phyloP scores from a whole-genome alignment of 1,284 basidiomycete species.

The Ustilago crameri region DNA sequence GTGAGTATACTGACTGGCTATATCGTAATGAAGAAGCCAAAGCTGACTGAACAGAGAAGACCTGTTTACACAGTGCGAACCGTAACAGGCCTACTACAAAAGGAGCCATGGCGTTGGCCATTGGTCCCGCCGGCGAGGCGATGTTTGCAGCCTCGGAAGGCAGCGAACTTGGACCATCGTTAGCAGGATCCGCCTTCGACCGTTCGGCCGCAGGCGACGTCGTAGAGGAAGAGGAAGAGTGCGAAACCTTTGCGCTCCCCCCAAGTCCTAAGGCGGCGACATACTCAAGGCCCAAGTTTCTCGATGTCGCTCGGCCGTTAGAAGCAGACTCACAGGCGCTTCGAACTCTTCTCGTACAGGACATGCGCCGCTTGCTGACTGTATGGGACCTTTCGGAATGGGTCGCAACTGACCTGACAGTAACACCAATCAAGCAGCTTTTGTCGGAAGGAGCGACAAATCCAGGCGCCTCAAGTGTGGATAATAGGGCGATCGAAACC shows the following conservation, averaged over 20 bases:
- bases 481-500: constrained; percentile 8
- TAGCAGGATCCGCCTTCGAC: neutral
- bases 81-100: constrained; percentile 39
- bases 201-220: constrained; percentile 5
- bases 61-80: constrained; percentile 18
- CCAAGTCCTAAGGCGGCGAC: constrained; percentile 40
- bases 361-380: constrained; percentile 15
- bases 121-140: constrained; percentile 50
- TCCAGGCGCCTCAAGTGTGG: neutral
- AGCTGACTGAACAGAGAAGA: neutral
- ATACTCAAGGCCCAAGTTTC: constrained; percentile 25
- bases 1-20: neutral
- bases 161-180: neutral
- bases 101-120: constrained; percentile 44
- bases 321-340: constrained; percentile 50
- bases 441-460: neutral
- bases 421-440: constrained; percentile 4
- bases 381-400: constrained; percentile 22
- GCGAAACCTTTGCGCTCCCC: constrained; percentile 17
- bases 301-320: constrained; percentile 43
- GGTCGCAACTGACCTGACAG: constrained; percentile 7
- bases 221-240: constrained; percentile 18
- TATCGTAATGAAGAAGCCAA: neutral
- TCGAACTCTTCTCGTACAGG: constrained; percentile 15
- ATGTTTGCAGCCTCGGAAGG: constrained; percentile 3